These are phyloP conservation scores for Aegle marmelos DNA, from an alignment of 345 rosid species.

Conservation along the genomic window DNA sequence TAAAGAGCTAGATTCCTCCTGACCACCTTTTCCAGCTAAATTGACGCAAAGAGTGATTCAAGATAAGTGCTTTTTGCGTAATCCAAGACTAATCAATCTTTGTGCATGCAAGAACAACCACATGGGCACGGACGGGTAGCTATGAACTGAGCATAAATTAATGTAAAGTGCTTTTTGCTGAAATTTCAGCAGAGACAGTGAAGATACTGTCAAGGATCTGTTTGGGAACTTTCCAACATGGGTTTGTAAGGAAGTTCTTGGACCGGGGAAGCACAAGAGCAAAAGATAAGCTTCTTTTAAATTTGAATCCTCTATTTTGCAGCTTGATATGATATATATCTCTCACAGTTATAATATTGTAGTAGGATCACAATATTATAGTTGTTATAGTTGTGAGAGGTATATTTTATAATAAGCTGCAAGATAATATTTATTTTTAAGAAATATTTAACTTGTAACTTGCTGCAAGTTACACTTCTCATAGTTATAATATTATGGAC, in stretches of 20 bases:
- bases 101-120: conserved; percentile 1
- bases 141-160: background rate
- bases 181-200: conserved; percentile 25
- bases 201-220: conserved; percentile 24
- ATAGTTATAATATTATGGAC: too few relatives aligned
- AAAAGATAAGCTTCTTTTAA: conserved; percentile 1
- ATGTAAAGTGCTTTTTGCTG: background rate
- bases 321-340: too few relatives aligned
- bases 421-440: too few relatives aligned
- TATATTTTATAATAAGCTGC: too few relatives aligned
- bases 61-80: background rate
- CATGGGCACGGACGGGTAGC: conserved; percentile 6
- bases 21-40: conserved; percentile 30
- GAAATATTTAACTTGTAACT: too few relatives aligned
- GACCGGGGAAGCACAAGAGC: conserved; percentile 24
- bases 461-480: too few relatives aligned
- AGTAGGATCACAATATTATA: too few relatives aligned
- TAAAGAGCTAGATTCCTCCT: background rate
- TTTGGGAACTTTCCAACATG: conserved; percentile 27
- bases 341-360: too few relatives aligned
- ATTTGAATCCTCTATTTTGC: too few relatives aligned
- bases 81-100: background rate
- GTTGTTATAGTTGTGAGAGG: too few relatives aligned
- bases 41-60: background rate
- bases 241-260: conserved; percentile 2